These are phyloP conservation scores for Sporothrix dimorphospora DNA, from an alignment of 2,329 filamentous ascomycete genomes.

Conservation along the genomic window DNA sequence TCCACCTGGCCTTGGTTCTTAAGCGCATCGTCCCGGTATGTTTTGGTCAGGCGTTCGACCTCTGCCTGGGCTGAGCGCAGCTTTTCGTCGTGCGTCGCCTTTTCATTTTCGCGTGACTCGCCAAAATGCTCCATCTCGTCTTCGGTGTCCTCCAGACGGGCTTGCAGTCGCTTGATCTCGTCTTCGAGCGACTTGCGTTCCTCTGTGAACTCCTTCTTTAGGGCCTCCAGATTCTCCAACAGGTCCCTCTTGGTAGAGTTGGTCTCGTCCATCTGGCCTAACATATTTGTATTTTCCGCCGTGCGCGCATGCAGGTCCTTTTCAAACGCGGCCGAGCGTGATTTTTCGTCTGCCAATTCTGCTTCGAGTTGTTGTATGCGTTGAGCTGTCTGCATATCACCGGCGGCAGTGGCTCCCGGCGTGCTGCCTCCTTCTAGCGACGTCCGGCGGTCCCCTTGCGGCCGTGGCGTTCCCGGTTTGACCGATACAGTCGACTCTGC, in stretches of 20 bases:
- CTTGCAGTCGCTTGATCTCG: constrained; percentile 76
- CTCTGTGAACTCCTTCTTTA: constrained; percentile 83
- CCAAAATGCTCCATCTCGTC: constrained; percentile 87
- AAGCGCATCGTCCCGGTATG: constrained; percentile 59
- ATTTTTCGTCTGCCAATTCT: constrained; percentile 74
- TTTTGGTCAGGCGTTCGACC: constrained; percentile 64
- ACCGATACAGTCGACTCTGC: constrained; percentile 55
- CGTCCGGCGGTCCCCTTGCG: constrained; percentile 49
- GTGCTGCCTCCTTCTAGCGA: constrained; percentile 49
- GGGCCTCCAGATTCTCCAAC: constrained; percentile 89
- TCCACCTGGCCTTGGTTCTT: constrained; percentile 66
- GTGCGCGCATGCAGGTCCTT: constrained; percentile 66
- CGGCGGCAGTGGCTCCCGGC: neutral
- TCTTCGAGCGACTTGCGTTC: constrained; percentile 82
- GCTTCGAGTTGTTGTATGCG: constrained; percentile 70
- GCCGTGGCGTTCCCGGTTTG: constrained; percentile 43
- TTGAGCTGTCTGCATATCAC: constrained; percentile 49
- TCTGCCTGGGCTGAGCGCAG: constrained; percentile 71
- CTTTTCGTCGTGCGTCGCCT: constrained; percentile 68
- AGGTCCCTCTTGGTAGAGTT: constrained; percentile 93
- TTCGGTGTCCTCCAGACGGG: constrained; percentile 83
- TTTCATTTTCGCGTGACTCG: constrained; percentile 82
- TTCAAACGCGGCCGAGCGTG: constrained; percentile 67
- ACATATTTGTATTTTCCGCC: constrained; percentile 63
- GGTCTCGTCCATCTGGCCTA: constrained; percentile 76